A percentile compares a stretch with the other conserved stretches of the same genome.
Evolutionary conservation across 257 asterid genomes (phyloP).

Genomic region (Nicotiana knightiana): DNA sequence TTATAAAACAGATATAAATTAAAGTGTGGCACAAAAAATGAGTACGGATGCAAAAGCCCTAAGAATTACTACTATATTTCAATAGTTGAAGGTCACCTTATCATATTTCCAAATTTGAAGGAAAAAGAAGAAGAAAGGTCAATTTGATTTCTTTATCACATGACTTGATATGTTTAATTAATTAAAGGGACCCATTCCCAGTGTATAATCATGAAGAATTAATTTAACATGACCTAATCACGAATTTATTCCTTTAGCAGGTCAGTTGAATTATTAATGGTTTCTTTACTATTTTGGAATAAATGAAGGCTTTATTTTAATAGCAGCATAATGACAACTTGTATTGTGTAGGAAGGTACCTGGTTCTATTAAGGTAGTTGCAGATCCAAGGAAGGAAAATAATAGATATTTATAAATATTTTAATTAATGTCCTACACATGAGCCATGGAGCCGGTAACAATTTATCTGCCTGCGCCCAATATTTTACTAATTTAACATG

Average conservation of each 20-base stretch:
- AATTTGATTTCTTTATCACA: not conserved
- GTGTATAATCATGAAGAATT: conserved; percentile 6
- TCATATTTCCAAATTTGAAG: too few species aligned
- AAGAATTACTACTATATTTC: too few species aligned
- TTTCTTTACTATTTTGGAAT: conserved; percentile 12
- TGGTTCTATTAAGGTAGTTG: conserved; percentile 3
- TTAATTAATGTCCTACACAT: too few species aligned
- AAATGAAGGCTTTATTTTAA: not conserved
- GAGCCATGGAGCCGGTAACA: too few species aligned
- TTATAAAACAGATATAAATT: too few species aligned
- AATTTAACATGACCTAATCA: not conserved
- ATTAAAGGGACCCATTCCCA: conserved; percentile 7
- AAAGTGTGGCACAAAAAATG: too few species aligned
- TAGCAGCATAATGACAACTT: conserved; percentile 16
- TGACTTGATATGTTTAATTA: conserved; percentile 2
- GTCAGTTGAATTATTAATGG: not conserved
- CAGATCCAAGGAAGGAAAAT: conserved; percentile 8
- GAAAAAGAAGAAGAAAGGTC: not conserved
- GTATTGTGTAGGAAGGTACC: conserved; percentile 8
- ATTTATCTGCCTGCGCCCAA: too few species aligned
- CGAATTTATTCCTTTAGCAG: not conserved
- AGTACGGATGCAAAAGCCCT: too few species aligned
- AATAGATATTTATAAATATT: not conserved
- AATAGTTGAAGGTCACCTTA: too few species aligned
- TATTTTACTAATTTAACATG: too few species aligned